Base-by-base conservation (phyloP, 495 filamentous ascomycete genomes). In the Chaetomium tenue region DNA sequence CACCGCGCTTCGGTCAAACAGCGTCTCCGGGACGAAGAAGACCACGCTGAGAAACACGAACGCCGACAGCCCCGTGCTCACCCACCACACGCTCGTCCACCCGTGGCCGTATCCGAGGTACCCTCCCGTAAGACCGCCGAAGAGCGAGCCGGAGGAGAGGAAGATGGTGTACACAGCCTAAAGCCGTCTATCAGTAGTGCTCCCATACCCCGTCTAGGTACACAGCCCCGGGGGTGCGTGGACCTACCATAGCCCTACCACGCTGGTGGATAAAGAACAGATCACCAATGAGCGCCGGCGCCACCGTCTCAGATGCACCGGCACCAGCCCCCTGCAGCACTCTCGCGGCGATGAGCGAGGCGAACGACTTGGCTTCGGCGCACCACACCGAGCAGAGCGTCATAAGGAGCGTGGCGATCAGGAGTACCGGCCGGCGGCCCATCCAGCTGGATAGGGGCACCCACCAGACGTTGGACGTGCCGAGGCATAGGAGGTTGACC, bases 141-240 rank as follows among this genome's bases (percentile, higher is more conserved):
- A 47, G 15, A 59, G 15, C 16, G 56, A 46, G 42, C 56, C 56
- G 0, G 37, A 18, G 25, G 13, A 30, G 2, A 59, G 40, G 42
- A 59, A 59, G 56, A 59, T 59, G 40, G 56, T 59, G 42, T 59
- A 59, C 23, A 59, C 56, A 12, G 56, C 56, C 56, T 59, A 22
- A n/a, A 0, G 4, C 15, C 20, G 3, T 13, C 2, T 47, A 40
- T 59, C 25, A 59, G 56, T 16, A 16, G n/a, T 2, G n/a, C 33
- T 25, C 7, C 51, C 48, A 3, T 13, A 25, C 13, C 8, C 47
- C 5, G n/a, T n/a, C n/a, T n/a, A n/a, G n/a, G n/a, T 50, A 7
- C 33, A 12, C 6, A 12, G 15, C 23, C 3, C 4, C 48, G 15
- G 22, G n/a, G 3, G 9, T 20, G 3, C 15, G 9, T 20, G 3